Base-by-base conservation (phyloP, 2,329 filamentous ascomycete species). In the Ophiostoma tasmaniense region DNA sequence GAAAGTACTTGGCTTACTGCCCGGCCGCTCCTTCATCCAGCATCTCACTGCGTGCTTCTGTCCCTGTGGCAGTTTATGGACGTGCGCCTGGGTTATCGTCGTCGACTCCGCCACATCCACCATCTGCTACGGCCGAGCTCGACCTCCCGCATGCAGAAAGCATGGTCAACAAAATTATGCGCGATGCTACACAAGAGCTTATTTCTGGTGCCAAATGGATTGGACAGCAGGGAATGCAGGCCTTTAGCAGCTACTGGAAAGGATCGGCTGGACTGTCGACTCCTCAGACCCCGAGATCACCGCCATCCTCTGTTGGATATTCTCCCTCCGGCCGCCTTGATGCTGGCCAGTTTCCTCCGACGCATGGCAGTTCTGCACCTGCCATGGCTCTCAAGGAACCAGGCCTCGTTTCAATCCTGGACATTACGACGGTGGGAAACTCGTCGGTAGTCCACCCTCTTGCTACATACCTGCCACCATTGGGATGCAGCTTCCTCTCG, bases 231-330 rank as follows among this genome's bases (percentile, higher is more conserved):
- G 87, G 91, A 28, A 83, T 88, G 75, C 89, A 92, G 75, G 89
- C 89, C 11, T 92, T 90, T 85, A 92, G 92, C 75, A 89, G 85
- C 74, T 94, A 95, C 79, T 93, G 90, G 86, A 92, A 90, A 75
- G 83, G 85, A 75, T 76, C 81, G 70, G 73, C 81, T 74, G 70
- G 70, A 1, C 10, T 69, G 7, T 64, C 72, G 68, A 75, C 80
- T 33, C 77, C 79, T 61, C 82, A 82, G 72, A 79, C 81, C 72
- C 75, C 79, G 28, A 79, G 82, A 71, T 83, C 84, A 66, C 76
- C 80, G 37, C 76, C 78, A 1, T 74, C 78, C 0, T 61, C 55
- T 28, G 55, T 33, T 61, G 55, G 55, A 30, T 61, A 61, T 25
- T 7, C 55, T 30, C 10, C 55, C 25, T 61, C 55, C n/a, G 67